Evolutionary conservation across 257 asterid genomes (phyloP).

Genomic region (Ajuga chamaepitys): DNA sequence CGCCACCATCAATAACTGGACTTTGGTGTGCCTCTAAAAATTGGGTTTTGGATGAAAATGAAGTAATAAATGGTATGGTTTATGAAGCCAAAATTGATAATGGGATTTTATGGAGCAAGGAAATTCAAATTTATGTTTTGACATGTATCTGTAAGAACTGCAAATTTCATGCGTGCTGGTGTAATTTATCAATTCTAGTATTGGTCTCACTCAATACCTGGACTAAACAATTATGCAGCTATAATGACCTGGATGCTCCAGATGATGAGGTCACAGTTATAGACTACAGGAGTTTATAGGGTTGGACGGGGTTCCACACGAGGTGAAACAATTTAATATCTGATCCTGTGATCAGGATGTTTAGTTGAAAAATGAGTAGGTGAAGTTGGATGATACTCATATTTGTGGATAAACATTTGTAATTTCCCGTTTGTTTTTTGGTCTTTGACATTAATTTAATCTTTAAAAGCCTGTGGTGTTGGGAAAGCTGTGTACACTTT

Average conservation of each 20-base stretch:
- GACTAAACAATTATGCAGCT: conserved; percentile 45
- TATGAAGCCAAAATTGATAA: neutral
- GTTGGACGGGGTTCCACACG: neutral
- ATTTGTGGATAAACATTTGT: too few species aligned
- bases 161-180: neutral
- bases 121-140: neutral
- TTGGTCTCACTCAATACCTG: neutral
- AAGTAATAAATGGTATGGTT: neutral
- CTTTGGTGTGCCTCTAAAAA: neutral
- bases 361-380: neutral
- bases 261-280: conserved; percentile 97
- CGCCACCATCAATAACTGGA: too few species aligned
- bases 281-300: conserved; percentile 92
- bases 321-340: neutral
- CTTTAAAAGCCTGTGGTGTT: too few species aligned
- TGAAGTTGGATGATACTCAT: neutral
- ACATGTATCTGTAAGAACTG: neutral
- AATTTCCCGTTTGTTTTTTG: too few species aligned
- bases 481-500: too few species aligned
- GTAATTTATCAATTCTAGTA: neutral
- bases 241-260: conserved; percentile 97
- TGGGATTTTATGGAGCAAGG: neutral
- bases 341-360: neutral
- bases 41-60: neutral
- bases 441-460: too few species aligned